These are phyloP conservation scores for Amoeboaphelidium protococcarum DNA, from an alignment of 371 early-diverging fungal genomes.

Conservation along the genomic window DNA sequence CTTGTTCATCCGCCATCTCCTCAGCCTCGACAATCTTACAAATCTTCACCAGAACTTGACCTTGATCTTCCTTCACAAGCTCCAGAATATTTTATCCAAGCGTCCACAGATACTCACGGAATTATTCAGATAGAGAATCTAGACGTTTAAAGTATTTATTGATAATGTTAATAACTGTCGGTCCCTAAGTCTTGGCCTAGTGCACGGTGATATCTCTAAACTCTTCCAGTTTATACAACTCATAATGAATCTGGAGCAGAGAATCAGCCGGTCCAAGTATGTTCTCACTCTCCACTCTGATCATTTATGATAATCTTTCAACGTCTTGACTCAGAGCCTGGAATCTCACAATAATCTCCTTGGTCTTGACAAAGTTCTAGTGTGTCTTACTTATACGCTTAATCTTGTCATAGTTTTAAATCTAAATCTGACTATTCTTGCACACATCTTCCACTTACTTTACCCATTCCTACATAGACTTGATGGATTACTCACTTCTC, in stretches of 20 bases:
- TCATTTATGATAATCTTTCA: too few species aligned
- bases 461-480: too few species aligned
- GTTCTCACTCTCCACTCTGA: constrained; percentile 36
- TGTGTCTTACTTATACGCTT: too few species aligned
- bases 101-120: constrained; percentile 58
- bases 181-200: constrained; percentile 35
- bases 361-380: too few species aligned
- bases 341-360: too few species aligned
- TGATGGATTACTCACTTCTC: too few species aligned
- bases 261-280: constrained; percentile 34
- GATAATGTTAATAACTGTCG: constrained; percentile 52
- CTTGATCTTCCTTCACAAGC: constrained; percentile 33
- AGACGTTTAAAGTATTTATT: constrained; percentile 49
- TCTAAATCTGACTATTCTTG: too few species aligned
- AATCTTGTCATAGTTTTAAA: too few species aligned
- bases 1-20: constrained; percentile 54
- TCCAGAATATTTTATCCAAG: constrained; percentile 46
- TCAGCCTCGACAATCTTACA: constrained; percentile 74
- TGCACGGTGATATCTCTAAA: constrained; percentile 57
- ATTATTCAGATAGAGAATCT: constrained; percentile 45
- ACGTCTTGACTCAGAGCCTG: too few species aligned
- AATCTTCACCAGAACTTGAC: constrained; percentile 42
- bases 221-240: constrained; percentile 54
- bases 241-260: constrained; percentile 56
- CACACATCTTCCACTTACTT: too few species aligned